A percentile compares a stretch with the other conserved stretches of the same genome.
These are phyloP conservation scores for Neopestalotiopsis sp. DNA, from an alignment of 2,329 filamentous ascomycete genomes.

Conservation along the genomic window DNA sequence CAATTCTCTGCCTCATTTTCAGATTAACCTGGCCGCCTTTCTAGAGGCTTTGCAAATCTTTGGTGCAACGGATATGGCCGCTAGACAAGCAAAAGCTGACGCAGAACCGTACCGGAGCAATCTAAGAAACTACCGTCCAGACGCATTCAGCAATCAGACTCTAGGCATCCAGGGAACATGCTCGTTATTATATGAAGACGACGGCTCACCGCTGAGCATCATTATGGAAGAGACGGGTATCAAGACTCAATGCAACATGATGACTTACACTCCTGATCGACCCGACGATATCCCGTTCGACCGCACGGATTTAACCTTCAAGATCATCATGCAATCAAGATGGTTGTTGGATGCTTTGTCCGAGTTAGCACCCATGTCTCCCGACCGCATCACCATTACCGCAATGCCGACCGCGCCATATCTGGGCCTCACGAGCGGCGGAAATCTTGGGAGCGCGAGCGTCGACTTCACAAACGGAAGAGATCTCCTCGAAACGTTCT, in stretches of 20 bases:
- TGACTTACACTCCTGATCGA: slow-evolving; percentile 80
- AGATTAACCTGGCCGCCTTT: slow-evolving; percentile 84
- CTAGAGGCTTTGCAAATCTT: slow-evolving; percentile 97
- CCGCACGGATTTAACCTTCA: slow-evolving; percentile 79
- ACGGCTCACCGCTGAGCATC: slow-evolving; percentile 81
- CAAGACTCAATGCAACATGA: slow-evolving; percentile 87
- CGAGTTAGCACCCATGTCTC: slow-evolving; percentile 74
- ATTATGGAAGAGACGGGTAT: slow-evolving; percentile 86
- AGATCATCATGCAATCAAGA: slow-evolving; percentile 89
- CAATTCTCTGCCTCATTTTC: slow-evolving; percentile 71
- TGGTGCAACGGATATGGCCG: slow-evolving; percentile 75
- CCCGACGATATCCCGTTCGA: slow-evolving; percentile 88
- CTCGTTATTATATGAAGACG: slow-evolving; percentile 76
- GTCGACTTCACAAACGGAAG: slow-evolving; percentile 71
- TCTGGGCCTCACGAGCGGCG: slow-evolving; percentile 73
- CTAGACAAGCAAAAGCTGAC: slow-evolving; percentile 62
- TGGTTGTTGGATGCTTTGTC: slow-evolving; percentile 75
- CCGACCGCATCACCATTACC: slow-evolving; percentile 72
- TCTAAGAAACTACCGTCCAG: slow-evolving; percentile 65
- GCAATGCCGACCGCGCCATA: slow-evolving; percentile 70
- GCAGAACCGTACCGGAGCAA: slow-evolving; percentile 67
- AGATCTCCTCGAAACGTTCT: slow-evolving; percentile 77
- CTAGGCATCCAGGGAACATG: slow-evolving; percentile 87
- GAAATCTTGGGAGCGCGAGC: slow-evolving; percentile 65
- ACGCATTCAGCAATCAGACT: slow-evolving; percentile 83